Base-by-base conservation (phyloP, 1,284 basidiomycete species). In the Trametes pubescens region DNA sequence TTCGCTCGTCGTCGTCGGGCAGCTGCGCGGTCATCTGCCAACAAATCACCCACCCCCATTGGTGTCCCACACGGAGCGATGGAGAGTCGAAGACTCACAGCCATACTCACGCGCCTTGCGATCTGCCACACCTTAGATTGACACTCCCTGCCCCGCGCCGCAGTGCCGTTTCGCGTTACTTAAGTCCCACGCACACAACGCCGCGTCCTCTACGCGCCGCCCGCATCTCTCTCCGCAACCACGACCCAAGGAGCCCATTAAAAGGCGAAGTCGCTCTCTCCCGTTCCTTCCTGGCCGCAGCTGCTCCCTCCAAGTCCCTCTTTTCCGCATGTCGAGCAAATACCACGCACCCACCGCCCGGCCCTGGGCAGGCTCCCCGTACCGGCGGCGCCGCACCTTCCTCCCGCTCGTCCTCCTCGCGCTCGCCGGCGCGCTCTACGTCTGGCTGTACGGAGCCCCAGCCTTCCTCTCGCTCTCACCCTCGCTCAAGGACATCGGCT, bases 301-400 rank as follows among this genome's bases (percentile, higher is more conserved):
- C 32, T 35, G 34, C 24, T 18, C 22, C 46, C 4, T 2, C 29
- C 29, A 51, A 14, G 8, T n/a, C 21, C 48, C 1, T 18, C 0
- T n/a, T 38, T 4, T 14, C 18, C 18, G 21, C 26, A 60, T 54
- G 59, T 26, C 53, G 11, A 14, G n/a, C 14, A 57, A 57, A 34
- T 46, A 53, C 58, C 49, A 44, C 55, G n/a, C 55, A 21, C 29
- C 55, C 26, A 11, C 56, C 47, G 43, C 63, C 14, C 61, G 65
- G 16, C 64, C 64, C 5, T 69, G 65, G 65, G 29, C 65, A 46
- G 62, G 72, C 62, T 68, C 76, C 24, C 73, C 77, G 14, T 76
- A 79, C 63, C 81, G 83, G 24, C 78, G 82, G 24, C 80, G 84
- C 2, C 82, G 85, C 29, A 51, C 48, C 57, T 66, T 84, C 61